Base-by-base conservation (phyloP, 345 rosid species). In the Citrus australasica region DNA sequence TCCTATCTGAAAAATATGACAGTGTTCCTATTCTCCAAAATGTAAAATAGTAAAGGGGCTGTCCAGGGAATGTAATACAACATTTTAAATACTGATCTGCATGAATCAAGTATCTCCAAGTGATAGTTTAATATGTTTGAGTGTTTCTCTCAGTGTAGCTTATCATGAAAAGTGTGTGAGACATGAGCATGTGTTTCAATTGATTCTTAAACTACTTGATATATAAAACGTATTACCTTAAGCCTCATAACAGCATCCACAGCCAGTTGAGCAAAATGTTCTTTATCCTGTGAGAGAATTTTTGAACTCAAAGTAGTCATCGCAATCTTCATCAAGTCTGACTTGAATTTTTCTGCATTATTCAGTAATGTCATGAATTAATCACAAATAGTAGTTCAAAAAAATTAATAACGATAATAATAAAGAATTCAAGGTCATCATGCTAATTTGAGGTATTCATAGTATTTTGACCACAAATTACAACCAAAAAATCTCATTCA, bases 221-320 rank as follows among this genome's bases (percentile, higher is more conserved):
- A 67, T 5, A 33, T 2, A 1, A 30, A 24, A 33, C 27, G 4
- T 38, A 46, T 80, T 67, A 95, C 97, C 96, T 92, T 91, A 16
- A 95, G 84, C 82, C 99, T 91, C 91, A 91, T 82, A 74, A 95
- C 97, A 86, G 98, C 99, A 80, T 95, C 99, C 21, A 95, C 97
- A 16, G 97, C 98, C 77, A 95, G 84, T 86, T 89, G 89, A 30
- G 88, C 97, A 82, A 95, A 95, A 77, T 93, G 93, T 76, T 89
- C 97, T 82, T 95, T 93, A 81, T 95, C 99, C 81, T 95, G 99
- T 40, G 94, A 92, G 27, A 95, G 87, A 71, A 95, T 93, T 84
- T 95, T 95, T 80, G 99, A 95, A 70, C 98, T 93, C 85, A 95
- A 66, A 10, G 98, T 95, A 53, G 99, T 95, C 96, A 76, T 93